These are phyloP conservation scores for Euphorbia schlechtendalii DNA, from an alignment of 441 rosid species.

Conservation along the genomic window DNA sequence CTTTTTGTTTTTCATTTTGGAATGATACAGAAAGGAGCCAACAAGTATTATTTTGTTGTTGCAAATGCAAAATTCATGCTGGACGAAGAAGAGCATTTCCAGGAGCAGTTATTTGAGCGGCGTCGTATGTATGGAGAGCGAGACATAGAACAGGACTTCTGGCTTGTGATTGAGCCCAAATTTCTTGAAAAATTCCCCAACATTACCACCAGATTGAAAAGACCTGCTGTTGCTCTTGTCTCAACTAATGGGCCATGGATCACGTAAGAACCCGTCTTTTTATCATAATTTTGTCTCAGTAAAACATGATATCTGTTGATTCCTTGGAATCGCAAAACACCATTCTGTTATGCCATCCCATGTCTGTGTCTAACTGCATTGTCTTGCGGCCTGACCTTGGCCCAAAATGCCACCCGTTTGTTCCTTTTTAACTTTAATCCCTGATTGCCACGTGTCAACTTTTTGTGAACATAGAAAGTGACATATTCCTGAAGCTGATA, in stretches of 20 bases:
- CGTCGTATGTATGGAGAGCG: conserved; percentile 63
- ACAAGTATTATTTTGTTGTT: conserved; percentile 61
- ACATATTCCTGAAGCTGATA: too few species aligned
- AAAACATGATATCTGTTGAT: not conserved
- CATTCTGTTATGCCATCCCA: not conserved
- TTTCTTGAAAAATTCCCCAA: conserved; percentile 80
- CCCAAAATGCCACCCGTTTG: too few species aligned
- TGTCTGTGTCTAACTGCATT: not conserved
- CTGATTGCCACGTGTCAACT: too few species aligned
- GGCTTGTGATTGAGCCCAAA: conserved; percentile 91
- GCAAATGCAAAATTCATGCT: conserved; percentile 94
- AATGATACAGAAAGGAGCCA: conserved; percentile 28
- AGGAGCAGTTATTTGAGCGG: conserved; percentile 79
- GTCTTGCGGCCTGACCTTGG: too few species aligned
- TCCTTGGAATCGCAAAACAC: not conserved
- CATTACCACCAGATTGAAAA: conserved; percentile 59
- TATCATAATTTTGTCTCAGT: not conserved
- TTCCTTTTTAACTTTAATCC: too few species aligned
- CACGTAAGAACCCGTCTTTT: conserved; percentile 47
- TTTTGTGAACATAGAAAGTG: too few species aligned
- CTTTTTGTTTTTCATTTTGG: not conserved
- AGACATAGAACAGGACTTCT: conserved; percentile 55
- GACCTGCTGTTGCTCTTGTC: conserved; percentile 94
- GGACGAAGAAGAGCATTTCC: conserved; percentile 93
- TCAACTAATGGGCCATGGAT: conserved; percentile 91